A percentile compares a stretch with the other conserved stretches of the same genome.
Evolutionary conservation across 2,329 filamentous ascomycete species (phyloP).

Genomic region (Emericellopsis atlantica): DNA sequence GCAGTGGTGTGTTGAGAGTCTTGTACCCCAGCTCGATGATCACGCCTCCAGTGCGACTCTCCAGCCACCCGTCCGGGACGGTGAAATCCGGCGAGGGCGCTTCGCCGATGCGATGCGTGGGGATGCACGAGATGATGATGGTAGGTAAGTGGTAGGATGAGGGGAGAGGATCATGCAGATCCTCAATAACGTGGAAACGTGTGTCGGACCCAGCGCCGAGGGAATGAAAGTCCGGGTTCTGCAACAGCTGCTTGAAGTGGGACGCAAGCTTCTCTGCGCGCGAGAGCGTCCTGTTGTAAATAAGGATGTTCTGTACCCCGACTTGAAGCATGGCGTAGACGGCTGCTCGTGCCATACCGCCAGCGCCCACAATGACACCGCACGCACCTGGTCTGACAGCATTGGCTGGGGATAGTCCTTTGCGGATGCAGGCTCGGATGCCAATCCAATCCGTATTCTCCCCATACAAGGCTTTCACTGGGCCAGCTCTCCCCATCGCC

Average conservation of each 20-base stretch:
- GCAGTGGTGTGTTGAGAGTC: conserved; percentile 57
- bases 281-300: conserved; percentile 58
- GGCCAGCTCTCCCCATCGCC: conserved; percentile 48
- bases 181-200: conserved; percentile 45
- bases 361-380: conserved; percentile 50
- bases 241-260: conserved; percentile 52
- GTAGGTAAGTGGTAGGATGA: conserved; percentile 50
- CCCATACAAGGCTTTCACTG: conserved; percentile 58
- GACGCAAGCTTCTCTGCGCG: conserved; percentile 54
- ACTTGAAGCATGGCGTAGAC: conserved; percentile 69
- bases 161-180: conserved; percentile 52
- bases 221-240: conserved; percentile 26
- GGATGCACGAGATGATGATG: conserved; percentile 66
- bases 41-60: conserved; percentile 62
- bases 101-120: conserved; percentile 53
- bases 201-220: conserved; percentile 28
- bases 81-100: conserved; percentile 56
- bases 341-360: conserved; percentile 67
- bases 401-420: conserved; percentile 62
- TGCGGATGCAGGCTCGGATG: conserved; percentile 58
- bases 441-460: conserved; percentile 79
- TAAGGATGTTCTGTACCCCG: conserved; percentile 62
- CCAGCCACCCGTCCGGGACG: conserved; percentile 56
- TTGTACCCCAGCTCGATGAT: conserved; percentile 66
- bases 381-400: conserved; percentile 42